Base-by-base conservation (phyloP, 148 eudicot genomes). In the Diospyros kaki region DNA sequence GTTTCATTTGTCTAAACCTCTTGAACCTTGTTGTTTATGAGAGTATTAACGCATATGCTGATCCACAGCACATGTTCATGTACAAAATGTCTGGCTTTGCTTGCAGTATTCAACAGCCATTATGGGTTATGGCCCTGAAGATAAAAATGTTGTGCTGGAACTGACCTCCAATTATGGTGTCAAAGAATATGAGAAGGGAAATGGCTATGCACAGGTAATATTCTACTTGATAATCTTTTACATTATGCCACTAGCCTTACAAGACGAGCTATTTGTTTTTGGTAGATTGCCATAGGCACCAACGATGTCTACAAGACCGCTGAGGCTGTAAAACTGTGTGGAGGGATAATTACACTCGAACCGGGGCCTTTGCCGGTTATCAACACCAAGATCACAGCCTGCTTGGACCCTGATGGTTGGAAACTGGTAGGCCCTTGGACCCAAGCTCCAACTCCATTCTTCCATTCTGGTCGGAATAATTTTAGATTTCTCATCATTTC, bases 61-160 rank as follows among this genome's bases (percentile, higher is more conserved):
- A 28, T 28, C 28, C 28, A 28, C 52, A 4, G 52, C 52, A 6
- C 50, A 60, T 5, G 8, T 71, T 44, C 9, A 7, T 2, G 28
- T 43, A 46, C 18, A 52, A 40, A 18, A 65, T 54, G 56, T 60
- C 13, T 75, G 17, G 39, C 66, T 58, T 58, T 75, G 40, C 52
- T 17, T 73, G 68, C 89, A 93, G 98, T 86, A 91, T 82, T 88
- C 92, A 79, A 80, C 89, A 78, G 98, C 98, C 56, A 87, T 91
- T 84, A 74, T 93, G 92, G 98, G 98, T 59, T 93, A 93, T 81
- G 98, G 96, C 67, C 93, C 93, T 74, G 98, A 93, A 86, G 96
- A 93, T 65, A 87, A 82, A 70, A 91, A 61, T 73, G 79, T 91
- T 64, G 98, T 93, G 13, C 64, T 93, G 82, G 94, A 93, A 82